Evolutionary conservation across 164 flowering plant species (phyloP), one percentile per base, ranked within the genome.

Genomic region (Vitis cinerea): DNA sequence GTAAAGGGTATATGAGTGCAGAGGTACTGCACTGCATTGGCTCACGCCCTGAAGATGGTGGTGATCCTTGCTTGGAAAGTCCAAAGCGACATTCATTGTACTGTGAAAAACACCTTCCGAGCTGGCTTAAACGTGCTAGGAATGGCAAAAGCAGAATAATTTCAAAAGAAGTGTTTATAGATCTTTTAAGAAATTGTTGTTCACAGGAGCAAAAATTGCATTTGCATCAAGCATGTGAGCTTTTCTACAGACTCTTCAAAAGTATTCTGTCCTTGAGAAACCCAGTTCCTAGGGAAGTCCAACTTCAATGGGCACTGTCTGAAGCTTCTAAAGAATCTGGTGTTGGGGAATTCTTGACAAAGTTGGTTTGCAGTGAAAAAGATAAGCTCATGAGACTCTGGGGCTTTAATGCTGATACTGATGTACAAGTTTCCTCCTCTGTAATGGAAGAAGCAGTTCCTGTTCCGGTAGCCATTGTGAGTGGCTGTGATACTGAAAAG

Each of bases 101-200:
- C 77, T 96, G 99, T 71, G 98, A 91, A 57, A 86, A 83, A 67
- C 99, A 96, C 70, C 80, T 90, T 70, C 99, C 99, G 4, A 86
- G 81, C 79, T 96, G 92, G 91, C 94, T 96, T 29, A 93, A 91
- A 82, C 99, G 97, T 67, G 97, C 97, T 3, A 81, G 98, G 78
- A 93, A 96, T 75, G 97, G 98, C 58, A 91, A 85, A 82, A 89
- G 88, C 73, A 85, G 95, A 80, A 85, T 93, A 63, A 81, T 93
- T 69, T 88, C 99, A 14, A 93, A 88, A 75, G 98, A 96, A 60
- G 85, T 88, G 11, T 96, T 89, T 65, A 5, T 84, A 47, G 95
- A 90, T 68, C 90, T 96, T 74, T 66, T 93, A 64, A 83, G 61
- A 52, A 75, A 71, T 59, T 93, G 97, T 53, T 64, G 63, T 67